These are phyloP conservation scores for Alternaria atra DNA, from an alignment of 2,329 filamentous ascomycete species.

Conservation along the genomic window DNA sequence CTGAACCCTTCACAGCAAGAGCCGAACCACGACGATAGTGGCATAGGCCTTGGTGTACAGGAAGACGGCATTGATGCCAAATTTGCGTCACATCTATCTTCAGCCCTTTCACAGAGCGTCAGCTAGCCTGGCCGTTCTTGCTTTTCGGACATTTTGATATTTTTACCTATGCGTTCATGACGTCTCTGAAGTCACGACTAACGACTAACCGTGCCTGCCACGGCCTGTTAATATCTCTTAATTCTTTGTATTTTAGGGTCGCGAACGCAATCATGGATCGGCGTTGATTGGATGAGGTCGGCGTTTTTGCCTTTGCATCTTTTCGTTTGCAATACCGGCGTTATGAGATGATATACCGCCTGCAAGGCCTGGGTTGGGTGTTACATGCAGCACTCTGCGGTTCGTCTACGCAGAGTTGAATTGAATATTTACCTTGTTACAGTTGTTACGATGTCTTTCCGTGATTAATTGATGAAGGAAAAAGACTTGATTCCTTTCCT, in stretches of 20 bases:
- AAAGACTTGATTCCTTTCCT: not conserved
- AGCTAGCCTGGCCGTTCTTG: conserved; percentile 19
- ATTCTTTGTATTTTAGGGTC: conserved; percentile 13
- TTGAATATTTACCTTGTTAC: conserved; percentile 1
- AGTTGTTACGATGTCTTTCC: not conserved
- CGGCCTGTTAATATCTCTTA: conserved; percentile 17
- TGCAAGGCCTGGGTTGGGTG: conserved; percentile 9
- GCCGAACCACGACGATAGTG: conserved; percentile 46
- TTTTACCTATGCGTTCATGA: conserved; percentile 13
- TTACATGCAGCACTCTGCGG: conserved; percentile 5
- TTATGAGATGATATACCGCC: conserved; percentile 18
- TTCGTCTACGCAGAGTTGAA: conserved; percentile 5
- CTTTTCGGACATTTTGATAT: conserved; percentile 15
- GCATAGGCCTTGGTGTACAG: conserved; percentile 44
- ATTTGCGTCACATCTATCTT: conserved; percentile 38
- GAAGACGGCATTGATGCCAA: conserved; percentile 49
- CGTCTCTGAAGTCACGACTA: conserved; percentile 20
- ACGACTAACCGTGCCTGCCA: conserved; percentile 14
- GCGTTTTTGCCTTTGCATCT: not conserved
- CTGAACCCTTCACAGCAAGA: conserved; percentile 45
- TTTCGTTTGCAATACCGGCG: conserved; percentile 8
- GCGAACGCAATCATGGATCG: not conserved
- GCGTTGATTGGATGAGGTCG: conserved; percentile 5
- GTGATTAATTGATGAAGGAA: not conserved
- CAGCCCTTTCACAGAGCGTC: conserved; percentile 34